Conservation (phyloP, 768 basidiomycete species). For the Gymnopilus junonius region DNA sequence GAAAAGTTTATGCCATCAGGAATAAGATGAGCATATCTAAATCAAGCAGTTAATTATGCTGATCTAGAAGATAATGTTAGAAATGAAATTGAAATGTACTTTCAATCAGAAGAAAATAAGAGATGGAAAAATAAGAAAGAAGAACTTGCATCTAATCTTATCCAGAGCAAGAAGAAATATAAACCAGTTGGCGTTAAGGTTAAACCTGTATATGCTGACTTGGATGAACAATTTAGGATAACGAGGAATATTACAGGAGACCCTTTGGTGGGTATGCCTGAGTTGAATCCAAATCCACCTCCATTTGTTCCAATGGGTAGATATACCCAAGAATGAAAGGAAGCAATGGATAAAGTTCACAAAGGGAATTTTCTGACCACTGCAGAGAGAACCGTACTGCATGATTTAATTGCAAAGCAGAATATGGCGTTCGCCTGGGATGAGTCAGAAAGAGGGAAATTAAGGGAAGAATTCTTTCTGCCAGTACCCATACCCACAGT, state of each 20-base stretch:
- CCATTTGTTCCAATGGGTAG: conserved; percentile 25
- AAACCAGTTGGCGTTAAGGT: conserved; percentile 34
- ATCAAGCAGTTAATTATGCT: neutral
- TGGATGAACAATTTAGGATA: conserved; percentile 30
- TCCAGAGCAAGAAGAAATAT: conserved; percentile 26
- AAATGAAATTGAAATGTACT: neutral
- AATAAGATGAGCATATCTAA: neutral
- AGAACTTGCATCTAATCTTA: neutral
- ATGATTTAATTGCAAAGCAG: conserved; percentile 35
- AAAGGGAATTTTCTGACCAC: conserved; percentile 16
- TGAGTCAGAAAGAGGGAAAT: conserved; percentile 38
- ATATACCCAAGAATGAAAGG: conserved; percentile 22
- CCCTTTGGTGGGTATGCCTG: conserved; percentile 26
- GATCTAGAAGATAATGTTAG: neutral
- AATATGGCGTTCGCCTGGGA: conserved; percentile 23
- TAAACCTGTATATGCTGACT: conserved; percentile 21
- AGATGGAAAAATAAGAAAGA: neutral
- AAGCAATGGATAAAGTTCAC: conserved; percentile 25
- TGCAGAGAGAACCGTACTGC: conserved; percentile 20
- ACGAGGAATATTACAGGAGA: conserved; percentile 30
- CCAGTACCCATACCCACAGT: conserved; percentile 12
- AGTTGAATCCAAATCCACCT: conserved; percentile 19
- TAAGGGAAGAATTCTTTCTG: conserved; percentile 36
- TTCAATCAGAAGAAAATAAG: neutral
- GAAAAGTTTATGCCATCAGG: neutral